A percentile compares a stretch with the other conserved stretches of the same genome.
Evolutionary conservation across 148 eudicot genomes (phyloP).

Genomic region (Chenopodium suecicum): DNA sequence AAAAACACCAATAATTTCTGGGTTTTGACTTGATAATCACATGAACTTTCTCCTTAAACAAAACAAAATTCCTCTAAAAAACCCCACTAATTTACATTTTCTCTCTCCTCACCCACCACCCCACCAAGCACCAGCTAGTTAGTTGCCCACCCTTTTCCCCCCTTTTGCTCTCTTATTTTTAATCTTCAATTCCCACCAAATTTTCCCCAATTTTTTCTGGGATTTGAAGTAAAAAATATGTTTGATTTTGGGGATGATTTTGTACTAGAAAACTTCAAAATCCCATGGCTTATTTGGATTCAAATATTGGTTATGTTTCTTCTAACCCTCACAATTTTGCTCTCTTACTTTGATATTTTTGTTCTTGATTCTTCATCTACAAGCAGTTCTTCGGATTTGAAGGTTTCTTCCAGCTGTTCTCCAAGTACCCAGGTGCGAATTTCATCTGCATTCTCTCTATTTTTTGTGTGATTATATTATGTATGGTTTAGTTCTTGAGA

Average conservation of each 20-base stretch:
- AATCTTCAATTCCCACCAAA: neutral
- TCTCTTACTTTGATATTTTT: slow-evolving; percentile 28
- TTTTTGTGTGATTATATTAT: too few species aligned
- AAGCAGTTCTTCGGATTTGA: slow-evolving; percentile 3
- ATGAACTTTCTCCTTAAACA: neutral
- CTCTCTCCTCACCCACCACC: neutral
- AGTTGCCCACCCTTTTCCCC: neutral
- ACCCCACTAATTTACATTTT: slow-evolving; percentile 6
- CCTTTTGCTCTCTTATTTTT: too few species aligned
- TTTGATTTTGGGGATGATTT: slow-evolving; percentile 34
- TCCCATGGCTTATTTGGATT: slow-evolving; percentile 40
- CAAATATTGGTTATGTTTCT: slow-evolving; percentile 32
- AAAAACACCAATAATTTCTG: neutral
- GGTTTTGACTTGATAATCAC: neutral
- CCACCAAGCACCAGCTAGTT: slow-evolving; percentile 1
- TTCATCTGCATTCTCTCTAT: neutral
- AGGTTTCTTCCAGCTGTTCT: slow-evolving; percentile 4
- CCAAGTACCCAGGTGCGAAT: slow-evolving; percentile 27
- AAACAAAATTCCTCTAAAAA: neutral
- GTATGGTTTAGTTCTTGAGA: neutral
- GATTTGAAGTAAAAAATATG: slow-evolving; percentile 22
- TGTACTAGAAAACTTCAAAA: slow-evolving; percentile 12
- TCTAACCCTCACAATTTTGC: slow-evolving; percentile 25
- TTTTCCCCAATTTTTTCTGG: neutral
- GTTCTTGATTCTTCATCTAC: slow-evolving; percentile 24